Evolutionary conservation across 768 basidiomycete genomes (phyloP), one percentile per base, ranked within the genome.

Genomic region (Amylocystis lapponica): DNA sequence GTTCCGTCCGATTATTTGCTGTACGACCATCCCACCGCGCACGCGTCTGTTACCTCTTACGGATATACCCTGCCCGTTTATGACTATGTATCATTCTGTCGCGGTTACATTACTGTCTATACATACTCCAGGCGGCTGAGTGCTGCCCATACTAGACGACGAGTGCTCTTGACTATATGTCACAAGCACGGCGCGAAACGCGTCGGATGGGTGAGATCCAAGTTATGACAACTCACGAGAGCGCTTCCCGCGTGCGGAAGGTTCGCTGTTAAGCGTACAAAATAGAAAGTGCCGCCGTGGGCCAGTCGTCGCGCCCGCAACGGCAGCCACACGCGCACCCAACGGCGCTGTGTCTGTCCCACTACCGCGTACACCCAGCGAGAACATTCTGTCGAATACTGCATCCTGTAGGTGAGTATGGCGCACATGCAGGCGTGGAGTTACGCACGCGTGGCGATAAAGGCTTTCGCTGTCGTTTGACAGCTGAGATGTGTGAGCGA

Each of bases 311-410:
- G 81, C 74, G 10, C 79, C 82, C 7, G 81, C 74, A 5, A 78
- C 80, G 1, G 76, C 80, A 17, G 82, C 74, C 13, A 81, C 80
- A 5, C 85, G 77, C 10, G 74, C 73, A 2, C 77, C 75, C 5
- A 81, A 55, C 14, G 84, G 76, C 3, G 76, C 75, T 1, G 75
- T 67, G 38, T 87, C 79, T 0, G 81, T 74, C 3, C 83, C 85
- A 45, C 79, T 78, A 22, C 81, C 80, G n/a, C 89, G 82, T 8
- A 90, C 69, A 16, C 88, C 88, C 10, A 92, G 71, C 5, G 83
- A 87, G 58, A 91, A 92, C 90, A 91, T 89, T 22, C 88, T 68
- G 61, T 91, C 88, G 57, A 91, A 93, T 11, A 90, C 89, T 92
- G 50, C 9, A n/a, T n/a, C n/a, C n/a, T n/a, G n/a, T n/a, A n/a